These are phyloP conservation scores for Moniliella sp. DNA, from an alignment of 1,284 basidiomycete genomes.

Conservation along the genomic window DNA sequence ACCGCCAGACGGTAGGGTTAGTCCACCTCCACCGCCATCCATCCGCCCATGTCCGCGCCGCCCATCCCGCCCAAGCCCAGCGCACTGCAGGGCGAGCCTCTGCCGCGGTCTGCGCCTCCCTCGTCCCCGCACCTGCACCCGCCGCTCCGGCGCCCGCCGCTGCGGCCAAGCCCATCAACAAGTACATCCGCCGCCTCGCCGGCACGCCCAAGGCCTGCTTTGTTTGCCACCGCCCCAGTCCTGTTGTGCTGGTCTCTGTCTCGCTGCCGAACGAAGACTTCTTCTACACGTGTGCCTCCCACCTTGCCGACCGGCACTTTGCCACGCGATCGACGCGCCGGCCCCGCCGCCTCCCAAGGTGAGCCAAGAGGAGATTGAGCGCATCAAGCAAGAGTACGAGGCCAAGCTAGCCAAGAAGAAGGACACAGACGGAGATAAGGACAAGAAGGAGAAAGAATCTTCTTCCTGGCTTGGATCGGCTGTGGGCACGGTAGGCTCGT, in stretches of 20 bases:
- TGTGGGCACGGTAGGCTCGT: constrained; percentile 3
- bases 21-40: too few species aligned
- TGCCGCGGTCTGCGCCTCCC: too few species aligned
- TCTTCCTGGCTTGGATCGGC: background rate
- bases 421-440: constrained; percentile 4
- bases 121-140: too few species aligned
- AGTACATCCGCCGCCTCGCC: constrained; percentile 18
- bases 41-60: too few species aligned
- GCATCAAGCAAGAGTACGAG: constrained; percentile 13
- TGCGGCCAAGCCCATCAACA: constrained; percentile 6
- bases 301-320: constrained; percentile 17
- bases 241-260: constrained; percentile 15
- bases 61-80: too few species aligned
- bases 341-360: constrained; percentile 9
- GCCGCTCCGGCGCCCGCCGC: background rate
- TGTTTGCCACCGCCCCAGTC: constrained; percentile 12
- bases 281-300: constrained; percentile 17
- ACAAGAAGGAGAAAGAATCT: constrained; percentile 4
- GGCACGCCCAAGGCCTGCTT: constrained; percentile 13
- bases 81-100: too few species aligned
- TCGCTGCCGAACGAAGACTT: constrained; percentile 14
- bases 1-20: too few species aligned
- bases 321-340: constrained; percentile 2
- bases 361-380: constrained; percentile 12
- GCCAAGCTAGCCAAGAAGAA: constrained; percentile 1